Evolutionary conservation across 2,329 filamentous ascomycete species (phyloP), one percentile per base, ranked within the genome.

Genomic region (Colletotrichum cereale): DNA sequence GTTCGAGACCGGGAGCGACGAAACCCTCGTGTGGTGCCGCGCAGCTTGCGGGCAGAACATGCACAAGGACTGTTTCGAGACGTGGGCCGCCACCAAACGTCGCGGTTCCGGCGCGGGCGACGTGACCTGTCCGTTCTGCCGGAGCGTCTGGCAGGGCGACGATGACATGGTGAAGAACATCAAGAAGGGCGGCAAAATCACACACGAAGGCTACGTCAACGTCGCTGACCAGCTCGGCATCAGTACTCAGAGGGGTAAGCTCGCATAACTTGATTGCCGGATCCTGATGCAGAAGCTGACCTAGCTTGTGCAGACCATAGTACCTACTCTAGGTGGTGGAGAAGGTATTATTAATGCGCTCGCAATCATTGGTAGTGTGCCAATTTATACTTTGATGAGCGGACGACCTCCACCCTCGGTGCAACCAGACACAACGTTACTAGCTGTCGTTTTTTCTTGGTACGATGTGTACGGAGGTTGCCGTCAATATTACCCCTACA

Each of bases 111-210:
- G 77, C 6, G 75, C 66, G 5, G 76, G 75, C n/a, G 60, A 80
- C 21, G 84, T 88, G 21, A 90, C 88, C 0, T 92, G 90, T 74
- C 90, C 90, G 0, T 88, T 89, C 75, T 92, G 90, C 71, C 86
- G 89, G 16, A 87, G 86, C 16, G 76, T 78, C 1, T 92, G 90
- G 90, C 81, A 86, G 74, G 84, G 81, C 1, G 85, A 86, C 26
- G 79, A 83, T 26, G 80, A 81, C 3, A 76, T 82, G 72, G 79
- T 86, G 10, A 82, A 82, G 44, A 82, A 80, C 42, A 83, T 88
- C 31, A 81, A 80, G 58, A 85, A 82, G 73, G 80, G 78, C 0
- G 82, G 84, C 3, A 76, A 76, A 6, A 72, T 80, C 0, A 83
- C 82, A 31, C 76, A 76, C 0, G 88, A 90, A 44, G 90, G 90